phyloP scores from a whole-genome alignment of 306 rosid species.

The Carpinus fangiana region DNA sequence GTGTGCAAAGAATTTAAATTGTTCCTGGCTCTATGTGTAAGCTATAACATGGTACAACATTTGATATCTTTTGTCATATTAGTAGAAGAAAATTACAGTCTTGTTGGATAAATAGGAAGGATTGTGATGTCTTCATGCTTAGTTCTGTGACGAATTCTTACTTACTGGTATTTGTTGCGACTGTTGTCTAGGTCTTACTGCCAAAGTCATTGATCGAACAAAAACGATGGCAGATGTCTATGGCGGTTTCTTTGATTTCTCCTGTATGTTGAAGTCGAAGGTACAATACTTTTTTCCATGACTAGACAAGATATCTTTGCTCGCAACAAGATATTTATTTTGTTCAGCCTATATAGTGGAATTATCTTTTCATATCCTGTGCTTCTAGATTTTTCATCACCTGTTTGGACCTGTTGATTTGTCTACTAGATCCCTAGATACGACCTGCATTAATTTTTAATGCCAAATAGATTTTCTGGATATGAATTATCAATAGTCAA shows the following conservation, averaged over 20 bases:
- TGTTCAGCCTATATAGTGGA: slow-evolving; percentile 4
- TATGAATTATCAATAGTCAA: slow-evolving; percentile 5
- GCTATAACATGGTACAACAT: not conserved
- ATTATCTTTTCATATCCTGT: slow-evolving; percentile 11
- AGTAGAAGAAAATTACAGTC: not conserved
- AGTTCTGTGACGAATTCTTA: slow-evolving; percentile 1
- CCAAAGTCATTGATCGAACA: slow-evolving; percentile 86
- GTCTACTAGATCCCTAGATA: slow-evolving; percentile 8
- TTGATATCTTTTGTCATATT: not conserved
- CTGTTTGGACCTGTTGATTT: not conserved
- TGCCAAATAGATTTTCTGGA: slow-evolving; percentile 1
- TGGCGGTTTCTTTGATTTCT: slow-evolving; percentile 87
- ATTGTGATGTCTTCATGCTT: not conserved
- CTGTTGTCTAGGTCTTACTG: slow-evolving; percentile 77
- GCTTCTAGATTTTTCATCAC: slow-evolving; percentile 10
- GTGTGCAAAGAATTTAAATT: not conserved
- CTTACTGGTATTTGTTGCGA: slow-evolving; percentile 24
- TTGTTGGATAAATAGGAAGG: not conserved
- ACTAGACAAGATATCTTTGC: slow-evolving; percentile 22
- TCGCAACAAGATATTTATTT: slow-evolving; percentile 14
- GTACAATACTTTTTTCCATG: slow-evolving; percentile 40
- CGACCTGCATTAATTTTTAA: not conserved
- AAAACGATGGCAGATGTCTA: slow-evolving; percentile 84
- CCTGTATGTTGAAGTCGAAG: slow-evolving; percentile 74
- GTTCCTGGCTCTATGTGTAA: not conserved